phyloP scores from a whole-genome alignment of 1,139 yeast species.

The Hyphopichia burtonii region DNA sequence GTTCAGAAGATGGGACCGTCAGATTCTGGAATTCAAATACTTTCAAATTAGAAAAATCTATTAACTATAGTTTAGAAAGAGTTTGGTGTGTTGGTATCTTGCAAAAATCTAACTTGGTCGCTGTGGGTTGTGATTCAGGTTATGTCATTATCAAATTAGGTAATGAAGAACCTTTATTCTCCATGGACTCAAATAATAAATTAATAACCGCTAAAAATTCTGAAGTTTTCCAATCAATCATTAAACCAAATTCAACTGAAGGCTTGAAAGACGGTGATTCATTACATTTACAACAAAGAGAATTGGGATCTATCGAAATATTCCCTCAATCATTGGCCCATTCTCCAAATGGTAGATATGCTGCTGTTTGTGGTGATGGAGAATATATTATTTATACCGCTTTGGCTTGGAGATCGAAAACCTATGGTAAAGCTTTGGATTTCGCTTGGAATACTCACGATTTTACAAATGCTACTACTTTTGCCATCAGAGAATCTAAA shows the following conservation, averaged over 20 bases:
- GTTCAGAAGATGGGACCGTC: conserved; percentile 80
- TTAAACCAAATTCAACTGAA: conserved; percentile 64
- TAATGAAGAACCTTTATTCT: conserved; percentile 88
- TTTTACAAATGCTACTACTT: conserved; percentile 61
- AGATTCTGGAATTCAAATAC: conserved; percentile 81
- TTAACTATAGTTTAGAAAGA: conserved; percentile 89
- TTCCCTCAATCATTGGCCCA: conserved; percentile 86
- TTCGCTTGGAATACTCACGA: conserved; percentile 93
- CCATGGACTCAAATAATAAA: conserved; percentile 92
- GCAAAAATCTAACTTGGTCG: conserved; percentile 75
- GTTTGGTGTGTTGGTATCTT: conserved; percentile 92
- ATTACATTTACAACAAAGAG: conserved; percentile 75
- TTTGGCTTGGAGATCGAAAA: conserved; percentile 95
- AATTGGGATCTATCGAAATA: conserved; percentile 87
- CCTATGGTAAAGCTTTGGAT: conserved; percentile 87
- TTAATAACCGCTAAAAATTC: conserved; percentile 88
- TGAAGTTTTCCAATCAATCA: conserved; percentile 82
- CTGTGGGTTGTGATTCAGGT: conserved; percentile 95
- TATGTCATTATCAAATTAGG: conserved; percentile 84
- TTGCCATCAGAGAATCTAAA: conserved; percentile 75
- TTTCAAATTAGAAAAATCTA: conserved; percentile 82
- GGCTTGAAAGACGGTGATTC: conserved; percentile 80
- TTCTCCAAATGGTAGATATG: conserved; percentile 97
- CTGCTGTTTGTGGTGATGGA: conserved; percentile 96
- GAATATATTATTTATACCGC: conserved; percentile 96